phyloP scores from a whole-genome alignment of 2,329 filamentous ascomycete species.

The Fusarium armeniacum region DNA sequence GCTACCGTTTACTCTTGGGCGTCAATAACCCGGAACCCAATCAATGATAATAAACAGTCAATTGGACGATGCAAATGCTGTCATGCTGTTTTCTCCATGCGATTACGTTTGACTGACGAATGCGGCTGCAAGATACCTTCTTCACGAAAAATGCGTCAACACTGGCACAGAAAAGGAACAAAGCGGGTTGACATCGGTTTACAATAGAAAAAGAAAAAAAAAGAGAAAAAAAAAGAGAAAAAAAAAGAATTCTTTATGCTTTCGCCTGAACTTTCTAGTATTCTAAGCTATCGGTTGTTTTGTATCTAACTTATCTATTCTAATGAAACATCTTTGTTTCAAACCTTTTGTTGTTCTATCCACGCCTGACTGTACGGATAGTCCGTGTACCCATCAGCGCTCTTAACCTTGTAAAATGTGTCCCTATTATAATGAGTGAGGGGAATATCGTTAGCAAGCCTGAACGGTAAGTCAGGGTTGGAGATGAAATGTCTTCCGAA shows the following conservation, averaged over 20 bases:
- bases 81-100: background rate
- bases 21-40: constrained; percentile 11
- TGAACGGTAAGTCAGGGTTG: constrained; percentile 44
- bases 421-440: constrained; percentile 48
- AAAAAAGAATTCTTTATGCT: background rate
- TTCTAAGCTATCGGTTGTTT: no score
- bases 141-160: background rate
- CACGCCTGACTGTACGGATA: constrained; percentile 41
- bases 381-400: constrained; percentile 46
- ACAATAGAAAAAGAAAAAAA: background rate
- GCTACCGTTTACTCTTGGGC: constrained; percentile 6
- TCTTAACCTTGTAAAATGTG: constrained; percentile 49
- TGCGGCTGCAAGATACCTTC: background rate
- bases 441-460: constrained; percentile 38
- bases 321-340: background rate
- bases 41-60: background rate
- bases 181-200: background rate
- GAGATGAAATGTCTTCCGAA: constrained; percentile 53
- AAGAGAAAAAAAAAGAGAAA: no score
- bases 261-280: background rate
- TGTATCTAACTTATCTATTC: background rate
- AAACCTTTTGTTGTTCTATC: background rate
- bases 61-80: no score
- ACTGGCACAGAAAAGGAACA: background rate
- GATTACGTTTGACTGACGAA: no score